A percentile compares a stretch with the other conserved stretches of the same genome.
Evolutionary conservation across 2,329 filamentous ascomycete genomes (phyloP).

Genomic region (Scedosporium boydii): DNA sequence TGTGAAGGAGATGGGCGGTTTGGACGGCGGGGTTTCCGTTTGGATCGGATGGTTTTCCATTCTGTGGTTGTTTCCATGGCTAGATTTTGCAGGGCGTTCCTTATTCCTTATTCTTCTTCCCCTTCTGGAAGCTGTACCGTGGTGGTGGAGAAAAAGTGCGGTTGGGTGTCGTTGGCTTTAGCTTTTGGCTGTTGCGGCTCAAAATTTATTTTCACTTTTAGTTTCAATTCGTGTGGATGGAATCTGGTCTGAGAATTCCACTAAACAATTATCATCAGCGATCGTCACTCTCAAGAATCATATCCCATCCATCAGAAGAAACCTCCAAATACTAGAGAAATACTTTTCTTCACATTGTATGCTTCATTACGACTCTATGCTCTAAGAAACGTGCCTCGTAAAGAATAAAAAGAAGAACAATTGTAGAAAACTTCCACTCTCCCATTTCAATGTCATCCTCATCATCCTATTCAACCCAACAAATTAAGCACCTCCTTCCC

Average conservation of each 20-base stretch:
- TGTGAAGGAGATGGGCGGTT: not conserved
- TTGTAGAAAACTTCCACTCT: not conserved
- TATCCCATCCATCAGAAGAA: too few relatives aligned
- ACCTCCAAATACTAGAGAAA: not conserved
- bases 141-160: not conserved
- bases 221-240: not conserved
- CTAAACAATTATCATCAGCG: too few relatives aligned
- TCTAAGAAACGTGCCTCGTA: not conserved
- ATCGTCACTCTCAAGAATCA: too few relatives aligned
- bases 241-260: not conserved
- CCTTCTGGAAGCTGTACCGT: not conserved
- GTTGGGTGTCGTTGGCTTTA: not conserved
- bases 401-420: not conserved
- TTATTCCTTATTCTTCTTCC: not conserved
- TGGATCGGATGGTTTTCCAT: slow-evolving; percentile 18
- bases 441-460: not conserved
- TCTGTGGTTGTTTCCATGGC: slow-evolving; percentile 6
- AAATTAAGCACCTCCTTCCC: slow-evolving; percentile 1
- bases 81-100: not conserved
- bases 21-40: slow-evolving; percentile 11
- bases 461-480: not conserved
- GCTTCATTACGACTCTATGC: not conserved
- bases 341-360: not conserved
- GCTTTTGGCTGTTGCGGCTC: not conserved
- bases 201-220: too few relatives aligned